Evolutionary conservation across 441 rosid species (phyloP), one percentile per base, ranked within the genome.

Genomic region (Isatis lusitanica): DNA sequence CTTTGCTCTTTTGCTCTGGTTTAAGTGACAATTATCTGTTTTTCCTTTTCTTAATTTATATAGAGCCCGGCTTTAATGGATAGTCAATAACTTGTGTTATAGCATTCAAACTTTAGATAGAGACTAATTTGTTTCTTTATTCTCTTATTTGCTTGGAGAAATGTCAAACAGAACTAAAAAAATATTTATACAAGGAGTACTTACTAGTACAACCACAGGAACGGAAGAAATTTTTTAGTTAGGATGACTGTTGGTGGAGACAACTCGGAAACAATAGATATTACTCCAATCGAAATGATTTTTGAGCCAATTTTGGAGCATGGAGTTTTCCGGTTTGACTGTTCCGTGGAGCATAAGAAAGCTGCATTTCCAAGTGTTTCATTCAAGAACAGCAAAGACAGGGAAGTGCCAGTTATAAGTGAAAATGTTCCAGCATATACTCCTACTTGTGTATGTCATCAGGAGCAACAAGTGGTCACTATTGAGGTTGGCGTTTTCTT

Each of bases 261-360:
- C 24, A 68, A 74, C 71, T 66, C 56, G 4, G 82, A 78, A 15
- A 50, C 80, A 66, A 50, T 74, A 9, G 87, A 80, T 58, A 80
- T 61, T 24, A 60, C 15, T 28, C 65, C 86, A 0, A 82, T 83
- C 30, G 62, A 83, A 44, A 92, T 92, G 97, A 82, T 88, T 64
- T 94, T 77, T 70, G 77, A 83, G 85, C 87, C 93, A 5, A 89
- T 94, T 30, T 63, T 90, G 85, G 97, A 86, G 76, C 72, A 88
- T 11, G 94, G 93, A 36, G 82, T 92, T 77, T 94, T 94, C 76
- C 76, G 96, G 21, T 92, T 92, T 64, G 96, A 92, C 71, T 87
- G 90, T 75, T 89, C 90, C 4, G 70, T 69, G 21, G 79, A 85
- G 18, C 84, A 88, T 66, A 87, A 84, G 76, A 77, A 68, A 31